Evolutionary conservation across 202 grass and related monocot genomes (phyloP).

Genomic region (Thinopyrum obtusiflorum): DNA sequence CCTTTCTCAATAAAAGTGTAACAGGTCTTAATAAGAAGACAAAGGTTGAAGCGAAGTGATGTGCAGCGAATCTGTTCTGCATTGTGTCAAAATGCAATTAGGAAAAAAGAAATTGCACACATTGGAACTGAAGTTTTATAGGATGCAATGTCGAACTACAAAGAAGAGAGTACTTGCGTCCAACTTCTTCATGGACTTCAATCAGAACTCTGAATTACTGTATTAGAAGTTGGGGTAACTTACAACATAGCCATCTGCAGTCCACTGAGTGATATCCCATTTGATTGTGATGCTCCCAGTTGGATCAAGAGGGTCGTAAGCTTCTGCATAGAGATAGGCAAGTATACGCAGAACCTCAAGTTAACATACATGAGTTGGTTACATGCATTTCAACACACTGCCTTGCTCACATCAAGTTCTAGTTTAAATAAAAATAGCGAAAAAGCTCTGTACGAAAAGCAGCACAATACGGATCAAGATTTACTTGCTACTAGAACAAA

Average conservation of each 20-base stretch:
- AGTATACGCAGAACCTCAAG: neutral
- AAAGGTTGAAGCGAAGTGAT: neutral
- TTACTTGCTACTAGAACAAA: neutral
- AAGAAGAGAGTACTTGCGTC: neutral
- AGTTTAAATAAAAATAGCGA: neutral
- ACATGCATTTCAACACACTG: neutral
- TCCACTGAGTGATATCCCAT: conserved; percentile 91
- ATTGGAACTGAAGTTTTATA: neutral
- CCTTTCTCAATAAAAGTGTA: neutral
- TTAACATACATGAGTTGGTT: neutral
- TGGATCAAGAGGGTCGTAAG: conserved; percentile 86
- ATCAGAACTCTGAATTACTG: neutral
- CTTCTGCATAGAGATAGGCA: conserved; percentile 50
- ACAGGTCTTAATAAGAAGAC: neutral
- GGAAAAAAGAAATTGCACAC: neutral
- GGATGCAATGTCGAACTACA: neutral
- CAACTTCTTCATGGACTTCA: neutral
- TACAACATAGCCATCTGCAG: conserved; percentile 90
- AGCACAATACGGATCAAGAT: neutral
- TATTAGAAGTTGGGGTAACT: conserved; percentile 35
- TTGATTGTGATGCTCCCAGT: conserved; percentile 91
- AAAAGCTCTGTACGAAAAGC: neutral
- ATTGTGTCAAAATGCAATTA: neutral
- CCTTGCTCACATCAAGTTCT: neutral
- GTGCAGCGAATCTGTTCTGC: neutral